Conservation (phyloP, 257 asterid species). For the Solanum bulbocastanum region DNA sequence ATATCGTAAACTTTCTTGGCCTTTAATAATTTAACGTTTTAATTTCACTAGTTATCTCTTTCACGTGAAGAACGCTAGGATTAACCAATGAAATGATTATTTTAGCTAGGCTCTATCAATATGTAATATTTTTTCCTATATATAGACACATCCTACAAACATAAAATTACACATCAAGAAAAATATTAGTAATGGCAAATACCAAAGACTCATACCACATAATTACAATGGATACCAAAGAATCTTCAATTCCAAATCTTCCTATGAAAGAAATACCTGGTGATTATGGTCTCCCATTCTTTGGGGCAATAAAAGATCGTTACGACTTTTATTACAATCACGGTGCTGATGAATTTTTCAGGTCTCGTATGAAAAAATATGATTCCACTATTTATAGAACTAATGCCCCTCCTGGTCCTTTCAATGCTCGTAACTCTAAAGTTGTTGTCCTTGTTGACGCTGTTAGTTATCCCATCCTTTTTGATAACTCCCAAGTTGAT, state of each 20-base stretch:
- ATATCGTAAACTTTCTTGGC: neutral
- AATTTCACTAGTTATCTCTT: neutral
- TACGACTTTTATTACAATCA: constrained; percentile 32
- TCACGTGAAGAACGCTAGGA: neutral
- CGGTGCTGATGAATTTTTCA: constrained; percentile 36
- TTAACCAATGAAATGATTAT: neutral
- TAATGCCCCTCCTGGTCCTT: constrained; percentile 54
- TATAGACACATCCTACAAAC: neutral
- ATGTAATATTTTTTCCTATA: neutral
- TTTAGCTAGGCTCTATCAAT: neutral
- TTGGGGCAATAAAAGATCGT: constrained; percentile 37
- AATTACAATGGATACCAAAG: neutral
- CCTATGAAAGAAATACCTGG: constrained; percentile 46
- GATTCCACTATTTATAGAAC: constrained; percentile 31
- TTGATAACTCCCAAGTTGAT: constrained; percentile 59
- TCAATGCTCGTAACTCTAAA: constrained; percentile 21
- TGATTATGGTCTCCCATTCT: constrained; percentile 27
- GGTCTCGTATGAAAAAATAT: constrained; percentile 23
- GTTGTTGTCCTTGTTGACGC: constrained; percentile 51
- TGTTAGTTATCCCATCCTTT: constrained; percentile 49
- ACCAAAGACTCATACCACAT: neutral
- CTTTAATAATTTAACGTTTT: neutral
- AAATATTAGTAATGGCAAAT: neutral
- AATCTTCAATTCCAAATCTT: constrained; percentile 4
- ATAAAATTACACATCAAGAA: neutral